Evolutionary conservation across 2,329 filamentous ascomycete genomes (phyloP).

Genomic region (Zopfia rhizophila): DNA sequence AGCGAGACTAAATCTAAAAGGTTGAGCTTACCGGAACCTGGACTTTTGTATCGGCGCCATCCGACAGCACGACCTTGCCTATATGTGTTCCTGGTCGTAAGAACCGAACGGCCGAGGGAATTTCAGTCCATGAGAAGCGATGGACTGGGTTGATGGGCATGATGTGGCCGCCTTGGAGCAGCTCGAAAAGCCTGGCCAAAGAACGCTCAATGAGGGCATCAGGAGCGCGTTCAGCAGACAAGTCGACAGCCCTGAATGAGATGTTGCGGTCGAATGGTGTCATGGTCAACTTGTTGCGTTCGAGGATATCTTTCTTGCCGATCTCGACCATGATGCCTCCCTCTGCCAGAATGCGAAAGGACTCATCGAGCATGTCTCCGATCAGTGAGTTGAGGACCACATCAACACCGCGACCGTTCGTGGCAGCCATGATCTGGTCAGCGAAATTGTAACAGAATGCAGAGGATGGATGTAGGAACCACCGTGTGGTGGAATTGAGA

Average conservation of each 20-base stretch:
- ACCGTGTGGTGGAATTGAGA: too few relatives aligned
- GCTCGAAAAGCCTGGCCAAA: constrained; percentile 8
- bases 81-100: constrained; percentile 23
- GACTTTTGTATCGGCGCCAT: constrained; percentile 1
- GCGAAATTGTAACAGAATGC: too few relatives aligned
- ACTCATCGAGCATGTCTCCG: constrained; percentile 39
- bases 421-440: constrained; percentile 29
- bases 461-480: too few relatives aligned
- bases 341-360: constrained; percentile 56
- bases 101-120: constrained; percentile 16
- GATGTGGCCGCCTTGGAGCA: constrained; percentile 12
- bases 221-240: neutral
- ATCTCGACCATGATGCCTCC: constrained; percentile 12
- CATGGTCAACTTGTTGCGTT: constrained; percentile 15
- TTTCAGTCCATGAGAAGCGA: constrained; percentile 15
- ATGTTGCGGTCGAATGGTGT: constrained; percentile 8
- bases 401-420: constrained; percentile 35
- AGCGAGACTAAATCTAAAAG: too few relatives aligned
- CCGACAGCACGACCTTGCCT: constrained; percentile 14
- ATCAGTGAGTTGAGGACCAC: constrained; percentile 34
- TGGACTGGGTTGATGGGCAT: constrained; percentile 14
- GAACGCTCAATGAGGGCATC: constrained; percentile 3
- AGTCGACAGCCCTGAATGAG: constrained; percentile 11
- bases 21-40: constrained; percentile 17
- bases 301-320: constrained; percentile 14